Evolutionary conservation across 2,329 filamentous ascomycete genomes (phyloP), one percentile per base, ranked within the genome.

Genomic region (Mariannaea sp.): DNA sequence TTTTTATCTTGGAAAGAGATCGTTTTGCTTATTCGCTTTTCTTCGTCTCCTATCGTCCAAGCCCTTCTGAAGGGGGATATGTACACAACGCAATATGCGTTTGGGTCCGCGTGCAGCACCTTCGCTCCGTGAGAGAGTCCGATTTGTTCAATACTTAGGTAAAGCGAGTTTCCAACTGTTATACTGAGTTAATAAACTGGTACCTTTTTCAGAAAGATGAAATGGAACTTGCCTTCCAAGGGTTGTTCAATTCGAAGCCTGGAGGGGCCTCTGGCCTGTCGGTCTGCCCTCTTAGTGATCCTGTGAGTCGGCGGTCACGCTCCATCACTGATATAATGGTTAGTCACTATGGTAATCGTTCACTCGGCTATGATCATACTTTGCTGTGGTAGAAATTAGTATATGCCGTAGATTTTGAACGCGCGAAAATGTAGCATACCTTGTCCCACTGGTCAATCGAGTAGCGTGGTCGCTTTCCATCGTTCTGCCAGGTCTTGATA

Each of bases 391-490:
- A 40, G 43, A n/a, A 38, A 59, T 74, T 68, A 76, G 72, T 55
- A 59, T 52, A 7, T n/a, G n/a, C 2, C 40, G 27, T 19, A 45
- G 32, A 20, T 22, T 10, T 27, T 17, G 27, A 19, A 22, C 36
- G 35, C 26, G 24, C 14, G 12, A 44, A 35, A 39, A 68, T 77
- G 59, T 70, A 85, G 69, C 77, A 60, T 71, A 86, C 83, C 72
- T 71, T 81, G 62, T 86, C 84, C 84, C 84, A 87, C 65, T 82
- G 78, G 65, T 86, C 84, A 51, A 86, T 56, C 7, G 80, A 82
- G 68, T 82, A 83, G 60, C 84, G 80, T 49, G 78, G 75, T 64
- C 80, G 77, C 75, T 85, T 85, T 65, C 82, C 80, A 56, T 83
- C 83, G 69, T 85, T 85, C 61, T 81, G 76, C 73, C 77, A 77